Conservation (phyloP, 257 asterid genomes). For the Primulina huaijiensis region DNA sequence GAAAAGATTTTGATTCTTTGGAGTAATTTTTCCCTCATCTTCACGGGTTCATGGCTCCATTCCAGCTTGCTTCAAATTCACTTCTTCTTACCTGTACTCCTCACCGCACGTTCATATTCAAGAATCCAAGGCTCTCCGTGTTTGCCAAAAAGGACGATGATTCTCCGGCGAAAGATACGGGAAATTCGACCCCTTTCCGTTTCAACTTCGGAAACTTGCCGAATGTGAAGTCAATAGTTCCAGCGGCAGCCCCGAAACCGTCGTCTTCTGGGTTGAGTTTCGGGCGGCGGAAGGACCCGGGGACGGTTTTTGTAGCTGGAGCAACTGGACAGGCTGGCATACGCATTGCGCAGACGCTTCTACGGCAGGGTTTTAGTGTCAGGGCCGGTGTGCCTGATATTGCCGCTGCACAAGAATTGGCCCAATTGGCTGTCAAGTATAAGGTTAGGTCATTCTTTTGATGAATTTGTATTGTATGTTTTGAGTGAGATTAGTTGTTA, state of each 20-base stretch:
- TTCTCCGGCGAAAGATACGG: constrained; percentile 27
- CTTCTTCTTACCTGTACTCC: constrained; percentile 55
- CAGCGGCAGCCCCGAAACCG: constrained; percentile 37
- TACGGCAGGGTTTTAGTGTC: constrained; percentile 80
- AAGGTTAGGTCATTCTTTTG: constrained; percentile 43
- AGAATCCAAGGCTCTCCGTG: constrained; percentile 36
- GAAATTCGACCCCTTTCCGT: constrained; percentile 48
- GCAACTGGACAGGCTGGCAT: constrained; percentile 85
- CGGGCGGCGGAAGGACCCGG: constrained; percentile 69
- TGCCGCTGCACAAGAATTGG: constrained; percentile 83
- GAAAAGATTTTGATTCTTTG: constrained; percentile 15
- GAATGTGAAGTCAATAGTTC: constrained; percentile 62
- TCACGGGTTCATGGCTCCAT: constrained; percentile 64
- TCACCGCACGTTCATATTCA: constrained; percentile 38
- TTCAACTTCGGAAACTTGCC: constrained; percentile 62
- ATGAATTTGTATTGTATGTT: not conserved
- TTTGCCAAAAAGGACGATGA: constrained; percentile 48
- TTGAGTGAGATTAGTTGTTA: not conserved
- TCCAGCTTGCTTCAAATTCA: constrained; percentile 65
- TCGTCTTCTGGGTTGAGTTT: constrained; percentile 54
- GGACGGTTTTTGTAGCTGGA: constrained; percentile 92
- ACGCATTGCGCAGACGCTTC: constrained; percentile 79
- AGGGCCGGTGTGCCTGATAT: constrained; percentile 93
- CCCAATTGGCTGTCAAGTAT: constrained; percentile 70
- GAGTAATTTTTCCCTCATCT: constrained; percentile 11